Evolutionary conservation across 106 monocot genomes (phyloP).

Genomic region (Apostasia shenzhenica): DNA sequence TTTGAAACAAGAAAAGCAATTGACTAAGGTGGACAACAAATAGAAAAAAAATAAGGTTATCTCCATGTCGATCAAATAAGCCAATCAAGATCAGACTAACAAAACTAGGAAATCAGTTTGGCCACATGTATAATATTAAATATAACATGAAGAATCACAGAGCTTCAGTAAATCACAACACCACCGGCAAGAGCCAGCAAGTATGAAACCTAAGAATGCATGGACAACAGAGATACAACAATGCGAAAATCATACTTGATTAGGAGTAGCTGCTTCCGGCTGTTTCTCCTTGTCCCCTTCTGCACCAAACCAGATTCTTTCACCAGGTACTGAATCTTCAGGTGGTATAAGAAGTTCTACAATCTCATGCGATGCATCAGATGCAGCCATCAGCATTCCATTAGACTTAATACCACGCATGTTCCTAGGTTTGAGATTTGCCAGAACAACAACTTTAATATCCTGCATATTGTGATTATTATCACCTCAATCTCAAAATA

Average conservation of each 20-base stretch:
- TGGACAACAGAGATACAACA: not conserved
- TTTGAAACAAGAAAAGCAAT: too few species aligned
- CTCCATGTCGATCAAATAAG: too few species aligned
- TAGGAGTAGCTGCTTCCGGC: conserved; percentile 67
- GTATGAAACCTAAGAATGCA: not conserved
- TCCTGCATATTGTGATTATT: conserved; percentile 37
- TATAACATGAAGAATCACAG: too few species aligned
- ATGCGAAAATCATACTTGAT: conserved; percentile 44
- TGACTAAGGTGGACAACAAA: too few species aligned
- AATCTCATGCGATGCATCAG: conserved; percentile 73
- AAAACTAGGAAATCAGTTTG: too few species aligned
- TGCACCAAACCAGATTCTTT: conserved; percentile 94
- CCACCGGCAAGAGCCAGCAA: not conserved
- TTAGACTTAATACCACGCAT: conserved; percentile 95
- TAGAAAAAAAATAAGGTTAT: too few species aligned
- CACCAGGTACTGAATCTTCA: conserved; percentile 74
- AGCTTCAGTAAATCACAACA: too few species aligned
- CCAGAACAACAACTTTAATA: conserved; percentile 66
- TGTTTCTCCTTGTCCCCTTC: conserved; percentile 53
- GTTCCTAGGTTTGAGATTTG: conserved; percentile 93
- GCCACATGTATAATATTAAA: too few species aligned
- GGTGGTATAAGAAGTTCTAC: conserved; percentile 87
- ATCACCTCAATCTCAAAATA: not conserved
- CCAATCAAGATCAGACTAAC: too few species aligned
- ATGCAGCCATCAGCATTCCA: conserved; percentile 98